Percentiles rank a stretch among this genome's conserved stretches.
Evolutionary conservation across 495 filamentous ascomycete genomes (phyloP).

Genomic region (Hypoxylon subgilvum): DNA sequence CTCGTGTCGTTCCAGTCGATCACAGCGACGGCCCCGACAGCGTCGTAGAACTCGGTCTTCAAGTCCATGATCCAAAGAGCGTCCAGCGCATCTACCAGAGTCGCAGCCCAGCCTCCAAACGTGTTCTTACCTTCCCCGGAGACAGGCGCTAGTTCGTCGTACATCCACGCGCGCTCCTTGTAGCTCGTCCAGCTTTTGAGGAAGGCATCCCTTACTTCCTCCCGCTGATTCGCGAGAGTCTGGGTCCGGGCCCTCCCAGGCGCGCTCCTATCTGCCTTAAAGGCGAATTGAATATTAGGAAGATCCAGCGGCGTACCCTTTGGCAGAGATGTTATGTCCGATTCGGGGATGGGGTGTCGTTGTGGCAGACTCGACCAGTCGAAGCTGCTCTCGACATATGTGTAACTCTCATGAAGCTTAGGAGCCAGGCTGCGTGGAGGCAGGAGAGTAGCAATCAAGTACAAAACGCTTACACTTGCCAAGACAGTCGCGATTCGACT

Average conservation of each 20-base stretch:
- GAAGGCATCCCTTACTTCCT: conserved; percentile 70
- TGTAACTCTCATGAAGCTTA: conserved; percentile 5
- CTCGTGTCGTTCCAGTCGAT: conserved; percentile 77
- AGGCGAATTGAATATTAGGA: conserved; percentile 69
- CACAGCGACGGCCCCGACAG: conserved; percentile 66
- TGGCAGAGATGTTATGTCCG: conserved; percentile 67
- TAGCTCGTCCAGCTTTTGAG: conserved; percentile 74
- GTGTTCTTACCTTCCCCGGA: conserved; percentile 61
- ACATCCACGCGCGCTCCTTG: conserved; percentile 71
- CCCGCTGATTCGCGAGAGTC: conserved; percentile 56
- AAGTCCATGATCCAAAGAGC: conserved; percentile 86
- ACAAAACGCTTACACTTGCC: conserved; percentile 7
- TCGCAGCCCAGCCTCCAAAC: conserved; percentile 83
- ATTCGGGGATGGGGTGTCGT: conserved; percentile 62
- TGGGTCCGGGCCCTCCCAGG: conserved; percentile 54
- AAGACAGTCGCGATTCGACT: conserved; percentile 18
- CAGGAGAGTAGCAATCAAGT: conserved; percentile 17
- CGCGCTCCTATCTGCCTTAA: conserved; percentile 57
- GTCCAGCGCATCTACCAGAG: conserved; percentile 79
- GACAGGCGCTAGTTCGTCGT: conserved; percentile 73
- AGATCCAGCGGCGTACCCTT: conserved; percentile 62
- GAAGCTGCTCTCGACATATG: conserved; percentile 40
- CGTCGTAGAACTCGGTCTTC: conserved; percentile 75
- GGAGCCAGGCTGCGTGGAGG: conserved; percentile 2
- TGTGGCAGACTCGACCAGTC: conserved; percentile 67